Evolutionary conservation across 1,284 basidiomycete genomes (phyloP).

Genomic region (Omphalotus olearius): DNA sequence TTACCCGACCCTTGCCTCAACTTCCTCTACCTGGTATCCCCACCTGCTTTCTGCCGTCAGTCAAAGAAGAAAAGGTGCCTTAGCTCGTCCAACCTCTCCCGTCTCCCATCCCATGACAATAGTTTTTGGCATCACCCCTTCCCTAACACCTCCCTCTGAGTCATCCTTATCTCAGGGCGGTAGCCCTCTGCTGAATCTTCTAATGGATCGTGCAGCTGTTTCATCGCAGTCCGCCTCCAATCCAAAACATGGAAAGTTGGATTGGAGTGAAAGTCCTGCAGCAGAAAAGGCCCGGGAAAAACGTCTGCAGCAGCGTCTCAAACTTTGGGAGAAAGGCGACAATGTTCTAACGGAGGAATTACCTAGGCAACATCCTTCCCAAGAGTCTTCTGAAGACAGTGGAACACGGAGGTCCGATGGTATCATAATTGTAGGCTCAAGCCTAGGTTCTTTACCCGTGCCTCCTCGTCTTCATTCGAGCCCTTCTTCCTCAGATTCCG

Average conservation of each 20-base stretch:
- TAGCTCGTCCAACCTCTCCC: slow-evolving; percentile 50
- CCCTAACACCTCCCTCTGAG: slow-evolving; percentile 47
- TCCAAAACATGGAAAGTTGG: slow-evolving; percentile 30
- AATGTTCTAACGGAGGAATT: slow-evolving; percentile 53
- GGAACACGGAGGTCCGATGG: slow-evolving; percentile 34
- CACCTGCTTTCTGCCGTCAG: slow-evolving; percentile 73
- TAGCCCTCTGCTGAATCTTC: slow-evolving; percentile 36
- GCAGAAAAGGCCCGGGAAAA: slow-evolving; percentile 65
- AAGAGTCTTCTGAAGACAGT: slow-evolving; percentile 28
- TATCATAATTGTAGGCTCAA: slow-evolving; percentile 47
- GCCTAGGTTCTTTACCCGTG: background rate
- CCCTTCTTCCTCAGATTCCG: slow-evolving; percentile 21
- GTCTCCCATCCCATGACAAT: slow-evolving; percentile 71
- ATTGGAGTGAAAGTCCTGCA: slow-evolving; percentile 61
- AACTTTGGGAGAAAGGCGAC: slow-evolving; percentile 67
- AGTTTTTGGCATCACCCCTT: slow-evolving; percentile 78
- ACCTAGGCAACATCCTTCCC: slow-evolving; percentile 40
- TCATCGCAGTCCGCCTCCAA: slow-evolving; percentile 18
- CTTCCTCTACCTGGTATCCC: slow-evolving; percentile 77
- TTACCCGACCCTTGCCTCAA: slow-evolving; percentile 68
- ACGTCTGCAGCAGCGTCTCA: slow-evolving; percentile 61
- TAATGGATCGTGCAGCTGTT: slow-evolving; percentile 33
- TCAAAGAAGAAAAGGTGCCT: slow-evolving; percentile 59
- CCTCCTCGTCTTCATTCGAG: background rate
- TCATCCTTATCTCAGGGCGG: slow-evolving; percentile 24